Evolutionary conservation across 768 basidiomycete species (phyloP).

Genomic region (Lyophyllum shimeji): DNA sequence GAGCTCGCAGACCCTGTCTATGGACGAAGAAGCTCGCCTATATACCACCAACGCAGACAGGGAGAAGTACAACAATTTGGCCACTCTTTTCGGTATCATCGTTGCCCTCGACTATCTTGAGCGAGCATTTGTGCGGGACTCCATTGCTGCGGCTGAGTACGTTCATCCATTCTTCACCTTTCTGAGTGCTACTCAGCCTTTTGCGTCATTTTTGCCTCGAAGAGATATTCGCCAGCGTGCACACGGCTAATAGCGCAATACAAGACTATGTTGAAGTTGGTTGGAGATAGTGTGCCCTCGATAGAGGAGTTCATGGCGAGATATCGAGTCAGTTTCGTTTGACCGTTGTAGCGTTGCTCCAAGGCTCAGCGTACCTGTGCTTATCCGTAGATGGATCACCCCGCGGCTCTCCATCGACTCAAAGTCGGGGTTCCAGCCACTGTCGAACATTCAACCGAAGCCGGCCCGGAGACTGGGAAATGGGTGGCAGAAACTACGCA

Average conservation of each 20-base stretch:
- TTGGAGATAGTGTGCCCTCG: constrained; percentile 81
- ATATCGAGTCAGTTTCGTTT: constrained; percentile 62
- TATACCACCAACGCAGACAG: constrained; percentile 87
- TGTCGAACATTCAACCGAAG: constrained; percentile 92
- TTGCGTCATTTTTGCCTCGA: constrained; percentile 21
- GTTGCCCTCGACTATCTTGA: constrained; percentile 93
- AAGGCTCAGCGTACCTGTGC: background rate
- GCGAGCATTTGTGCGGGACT: constrained; percentile 92
- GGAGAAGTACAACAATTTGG: constrained; percentile 83
- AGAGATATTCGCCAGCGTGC: constrained; percentile 96
- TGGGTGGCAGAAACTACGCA: constrained; percentile 98
- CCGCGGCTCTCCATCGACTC: constrained; percentile 88
- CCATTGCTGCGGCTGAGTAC: constrained; percentile 87
- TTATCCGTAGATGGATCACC: constrained; percentile 78
- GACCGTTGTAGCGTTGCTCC: background rate
- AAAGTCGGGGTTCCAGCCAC: constrained; percentile 95
- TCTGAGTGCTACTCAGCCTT: constrained; percentile 26
- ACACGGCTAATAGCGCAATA: constrained; percentile 93
- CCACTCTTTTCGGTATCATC: constrained; percentile 90
- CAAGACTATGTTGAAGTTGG: constrained; percentile 96
- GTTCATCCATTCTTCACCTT: constrained; percentile 29
- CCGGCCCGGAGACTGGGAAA: constrained; percentile 90
- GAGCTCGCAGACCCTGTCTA: constrained; percentile 33
- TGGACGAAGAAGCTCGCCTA: constrained; percentile 91
- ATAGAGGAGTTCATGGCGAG: constrained; percentile 91